Evolutionary conservation across 257 asterid genomes (phyloP), one percentile per base, ranked within the genome.

Genomic region (Solanum sitiens): DNA sequence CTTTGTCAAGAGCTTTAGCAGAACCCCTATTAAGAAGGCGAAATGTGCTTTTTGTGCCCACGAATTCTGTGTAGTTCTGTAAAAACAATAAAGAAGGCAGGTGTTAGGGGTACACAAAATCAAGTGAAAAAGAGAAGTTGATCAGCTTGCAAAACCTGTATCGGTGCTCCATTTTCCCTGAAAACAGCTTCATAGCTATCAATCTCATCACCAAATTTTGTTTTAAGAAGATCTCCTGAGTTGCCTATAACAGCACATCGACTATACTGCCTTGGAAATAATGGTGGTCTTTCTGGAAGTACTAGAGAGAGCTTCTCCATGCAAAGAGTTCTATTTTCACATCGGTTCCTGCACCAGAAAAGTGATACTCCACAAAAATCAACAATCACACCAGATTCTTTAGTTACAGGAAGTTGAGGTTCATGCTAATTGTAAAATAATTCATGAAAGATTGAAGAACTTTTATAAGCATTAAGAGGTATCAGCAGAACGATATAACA

Each of bases 1-100:
- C 99, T 97, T 96, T 97, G 92, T 96, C 99, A 83, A 97, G 98
- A 87, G 99, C 99, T 93, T 97, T 97, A 83, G 99, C 99, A 61
- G 99, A 97, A 74, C 99, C 99, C 88, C 99, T 92, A 92, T 97
- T 97, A 85, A 97, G 98, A 88, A 97, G 99, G 84, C 99, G 99
- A 88, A 96, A 95, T 61, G 99, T 97, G 90, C 99, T 96, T 91
- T 95, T 96, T 13, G 95, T 91, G 87, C 99, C 99, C 88, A 95
- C 99, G 83, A 92, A 88, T 87, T 94, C 99, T 42, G 98, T 92
- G 75, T 85, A 97, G 90, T 97, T 97, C 99, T 97, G 96, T 86
- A 87, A 21, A 87, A 83, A 86, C 77, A 47, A 70, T 72, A 39
- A 88, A 86, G 45, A 86, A 90, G 72, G 79, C 53, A 70, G 84